Percentiles rank a stretch among this genome's conserved stretches.
Evolutionary conservation across 257 asterid genomes (phyloP).

Genomic region (Nicotiana knightiana): DNA sequence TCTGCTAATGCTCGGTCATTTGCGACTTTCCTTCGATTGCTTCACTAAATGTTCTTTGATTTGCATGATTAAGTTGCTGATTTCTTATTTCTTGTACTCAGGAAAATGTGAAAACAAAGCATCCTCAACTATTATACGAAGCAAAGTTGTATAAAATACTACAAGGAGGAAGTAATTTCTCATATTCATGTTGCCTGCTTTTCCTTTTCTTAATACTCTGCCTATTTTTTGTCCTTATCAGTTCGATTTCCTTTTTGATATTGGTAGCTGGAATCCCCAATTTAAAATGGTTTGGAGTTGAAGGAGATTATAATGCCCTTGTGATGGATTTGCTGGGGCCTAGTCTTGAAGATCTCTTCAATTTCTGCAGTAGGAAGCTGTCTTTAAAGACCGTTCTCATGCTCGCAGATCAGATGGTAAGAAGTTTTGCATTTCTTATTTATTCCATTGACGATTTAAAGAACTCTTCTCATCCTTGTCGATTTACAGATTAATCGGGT

Average conservation of each 20-base stretch:
- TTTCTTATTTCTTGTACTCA: constrained; percentile 15
- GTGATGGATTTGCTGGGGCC: constrained; percentile 76
- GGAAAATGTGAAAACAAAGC: constrained; percentile 66
- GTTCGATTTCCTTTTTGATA: constrained; percentile 5
- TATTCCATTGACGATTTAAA: neutral
- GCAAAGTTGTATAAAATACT: constrained; percentile 57
- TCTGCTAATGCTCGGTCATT: neutral
- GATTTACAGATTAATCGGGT: constrained; percentile 47
- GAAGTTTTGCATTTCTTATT: neutral
- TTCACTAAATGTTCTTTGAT: constrained; percentile 6
- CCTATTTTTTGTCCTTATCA: neutral
- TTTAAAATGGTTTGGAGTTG: constrained; percentile 62
- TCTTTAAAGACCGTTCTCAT: constrained; percentile 70
- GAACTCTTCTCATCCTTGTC: neutral
- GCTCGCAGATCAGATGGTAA: constrained; percentile 80
- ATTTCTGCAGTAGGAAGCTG: constrained; percentile 60
- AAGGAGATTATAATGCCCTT: constrained; percentile 67
- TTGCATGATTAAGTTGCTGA: neutral
- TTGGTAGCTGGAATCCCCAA: constrained; percentile 57
- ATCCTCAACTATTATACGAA: constrained; percentile 61
- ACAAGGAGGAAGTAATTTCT: constrained; percentile 62
- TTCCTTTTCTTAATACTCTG: neutral
- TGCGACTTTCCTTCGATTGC: neutral
- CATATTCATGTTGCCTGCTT: constrained; percentile 14
- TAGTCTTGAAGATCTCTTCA: constrained; percentile 69